phyloP scores from a whole-genome alignment of 2,329 filamentous ascomycete genomes.

The Penicillium janthinellum region DNA sequence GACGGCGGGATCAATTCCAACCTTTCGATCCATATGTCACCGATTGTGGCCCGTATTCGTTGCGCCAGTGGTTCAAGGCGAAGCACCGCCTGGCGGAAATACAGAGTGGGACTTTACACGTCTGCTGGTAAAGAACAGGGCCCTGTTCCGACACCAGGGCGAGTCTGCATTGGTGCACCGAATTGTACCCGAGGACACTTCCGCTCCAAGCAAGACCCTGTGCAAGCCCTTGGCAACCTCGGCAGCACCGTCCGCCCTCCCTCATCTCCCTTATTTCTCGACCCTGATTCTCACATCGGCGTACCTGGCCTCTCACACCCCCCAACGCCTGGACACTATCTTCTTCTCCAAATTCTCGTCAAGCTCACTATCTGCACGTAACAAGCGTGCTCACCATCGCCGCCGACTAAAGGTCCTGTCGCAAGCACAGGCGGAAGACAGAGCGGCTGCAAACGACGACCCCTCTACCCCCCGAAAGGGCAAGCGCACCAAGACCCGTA shows the following conservation, averaged over 20 bases:
- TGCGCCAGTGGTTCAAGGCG: conserved; percentile 72
- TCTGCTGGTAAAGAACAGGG: conserved; percentile 63
- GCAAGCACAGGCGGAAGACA: conserved; percentile 40
- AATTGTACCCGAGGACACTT: conserved; percentile 38
- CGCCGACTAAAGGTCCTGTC: conserved; percentile 46
- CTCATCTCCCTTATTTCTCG: conserved; percentile 49
- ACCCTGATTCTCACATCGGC: conserved; percentile 50
- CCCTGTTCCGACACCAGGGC: conserved; percentile 49
- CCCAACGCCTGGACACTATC: conserved; percentile 50
- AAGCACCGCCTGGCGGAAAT: conserved; percentile 44
- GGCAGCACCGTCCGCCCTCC: conserved; percentile 35
- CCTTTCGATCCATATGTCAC: conserved; percentile 69
- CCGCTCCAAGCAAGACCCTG: conserved; percentile 9
- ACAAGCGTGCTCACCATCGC: conserved; percentile 48
- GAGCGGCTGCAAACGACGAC: conserved; percentile 30
- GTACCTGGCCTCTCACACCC: conserved; percentile 52
- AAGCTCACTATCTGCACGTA: conserved; percentile 45
- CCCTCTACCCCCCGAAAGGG: conserved; percentile 38
- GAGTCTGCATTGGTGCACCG: conserved; percentile 48
- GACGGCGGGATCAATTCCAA: conserved; percentile 75
- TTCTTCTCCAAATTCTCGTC: conserved; percentile 54
- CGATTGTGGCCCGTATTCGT: conserved; percentile 86
- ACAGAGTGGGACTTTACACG: conserved; percentile 79
- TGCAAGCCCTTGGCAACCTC: conserved; percentile 26
- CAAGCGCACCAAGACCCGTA: conserved; percentile 41